Evolutionary conservation across 257 asterid species (phyloP), one percentile per base, ranked within the genome.

Genomic region (Verbascum thapsus): DNA sequence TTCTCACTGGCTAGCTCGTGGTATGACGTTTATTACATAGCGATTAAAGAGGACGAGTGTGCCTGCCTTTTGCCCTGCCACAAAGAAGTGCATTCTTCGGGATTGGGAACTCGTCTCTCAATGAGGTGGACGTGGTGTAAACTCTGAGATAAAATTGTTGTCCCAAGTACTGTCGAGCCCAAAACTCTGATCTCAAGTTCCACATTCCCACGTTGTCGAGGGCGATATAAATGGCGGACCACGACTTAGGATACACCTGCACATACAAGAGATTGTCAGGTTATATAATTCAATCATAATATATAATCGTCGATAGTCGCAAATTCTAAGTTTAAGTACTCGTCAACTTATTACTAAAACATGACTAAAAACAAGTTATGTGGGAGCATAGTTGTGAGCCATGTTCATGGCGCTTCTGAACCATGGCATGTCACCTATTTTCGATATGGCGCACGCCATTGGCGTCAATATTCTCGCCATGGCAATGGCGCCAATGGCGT

Each of bases 191-290:
- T 57, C 95, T 80, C 74, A 86, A 53, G 77, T 86, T 76, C 91
- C 95, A 86, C 95, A 84, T 78, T 35, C 95, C 95, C 1, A 86
- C 95, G 6, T 86, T 86, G 75, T 86, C 95, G 11, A 86, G 74
- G 0, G 91, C 85, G 0, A 86, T 45, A 5, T 81, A 83, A 7
- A 86, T 86, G 0, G 95, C 91, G 0, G 76, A 73, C 95, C 91
- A 86, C 26, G 95, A 86, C 64, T 70, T 81, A 3, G 91, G 91
- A 66, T 86, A 86, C 1, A 86, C 95, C 95, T 83, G 54, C 35
- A 23, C 44, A 43, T 1, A 22, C 9, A 4, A 35, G 20, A 39
- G 17, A 15, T 40, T n/a, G 23, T 57, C 15, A 3, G 2, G 18
- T 64, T 34, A 53, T 26, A 40, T 30, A n/a, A 5, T 48, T 17